A percentile compares a stretch with the other conserved stretches of the same genome.
These are phyloP conservation scores for Crepidotus sp. DNA, from an alignment of 1,284 basidiomycete genomes.

Conservation along the genomic window DNA sequence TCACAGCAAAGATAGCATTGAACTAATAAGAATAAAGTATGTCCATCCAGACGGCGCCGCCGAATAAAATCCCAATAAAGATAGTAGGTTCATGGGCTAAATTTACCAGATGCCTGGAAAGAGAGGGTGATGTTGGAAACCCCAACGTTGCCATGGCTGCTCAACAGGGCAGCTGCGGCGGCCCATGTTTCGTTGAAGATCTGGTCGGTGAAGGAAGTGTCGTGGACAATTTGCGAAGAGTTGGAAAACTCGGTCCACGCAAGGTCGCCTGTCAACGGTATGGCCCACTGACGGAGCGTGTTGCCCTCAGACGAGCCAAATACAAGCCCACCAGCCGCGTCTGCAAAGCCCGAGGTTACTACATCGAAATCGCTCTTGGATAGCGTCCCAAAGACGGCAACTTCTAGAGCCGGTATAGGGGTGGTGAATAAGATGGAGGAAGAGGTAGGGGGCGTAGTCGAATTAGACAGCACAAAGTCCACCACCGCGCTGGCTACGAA, in stretches of 20 bases:
- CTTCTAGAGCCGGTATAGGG: slow-evolving; percentile 45
- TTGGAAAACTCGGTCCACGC: slow-evolving; percentile 47
- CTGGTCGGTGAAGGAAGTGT: slow-evolving; percentile 34
- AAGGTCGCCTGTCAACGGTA: slow-evolving; percentile 33
- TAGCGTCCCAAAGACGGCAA: slow-evolving; percentile 52
- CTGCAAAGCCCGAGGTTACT: slow-evolving; percentile 45
- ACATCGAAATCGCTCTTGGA: slow-evolving; percentile 37
- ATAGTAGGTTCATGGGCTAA: slow-evolving; percentile 20
- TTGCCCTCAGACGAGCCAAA: slow-evolving; percentile 47
- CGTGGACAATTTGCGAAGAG: slow-evolving; percentile 40
- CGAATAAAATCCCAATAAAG: slow-evolving; percentile 1
- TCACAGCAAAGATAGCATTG: slow-evolving; percentile 14
- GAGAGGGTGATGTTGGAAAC: slow-evolving; percentile 36
- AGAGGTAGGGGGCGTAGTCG: slow-evolving; percentile 34
- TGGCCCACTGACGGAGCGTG: slow-evolving; percentile 46
- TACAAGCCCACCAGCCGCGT: slow-evolving; percentile 42
- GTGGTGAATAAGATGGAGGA: slow-evolving; percentile 23
- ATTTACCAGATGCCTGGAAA: slow-evolving; percentile 25
- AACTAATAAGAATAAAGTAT: slow-evolving; percentile 15
- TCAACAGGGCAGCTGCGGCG: slow-evolving; percentile 34
- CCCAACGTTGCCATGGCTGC: slow-evolving; percentile 24
- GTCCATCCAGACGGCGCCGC: slow-evolving; percentile 1
- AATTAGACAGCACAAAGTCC: slow-evolving; percentile 35
- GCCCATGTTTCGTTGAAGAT: slow-evolving; percentile 44
- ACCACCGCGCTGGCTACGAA: slow-evolving; percentile 40